Base-by-base conservation (phyloP, 2,329 filamentous ascomycete genomes). In the Myriangium duriaei region DNA sequence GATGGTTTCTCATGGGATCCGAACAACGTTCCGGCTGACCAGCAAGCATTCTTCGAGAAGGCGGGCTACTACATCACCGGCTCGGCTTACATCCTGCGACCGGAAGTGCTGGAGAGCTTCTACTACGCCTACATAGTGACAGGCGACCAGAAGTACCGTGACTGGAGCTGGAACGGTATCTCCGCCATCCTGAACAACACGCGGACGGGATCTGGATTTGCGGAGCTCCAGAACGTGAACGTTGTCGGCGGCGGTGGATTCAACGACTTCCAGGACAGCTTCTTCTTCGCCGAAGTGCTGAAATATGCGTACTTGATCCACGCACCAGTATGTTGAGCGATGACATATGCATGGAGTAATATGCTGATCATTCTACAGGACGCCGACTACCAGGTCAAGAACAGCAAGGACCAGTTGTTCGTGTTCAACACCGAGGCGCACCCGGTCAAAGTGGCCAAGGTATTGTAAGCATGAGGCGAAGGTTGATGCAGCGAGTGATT, bases 61-160 rank as follows among this genome's bases (percentile, higher is more conserved):
- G 45, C 65, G 1, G 85, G 85, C 3, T 92, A 83, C 64, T 92
- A 76, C 60, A 77, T 85, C 52, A 67, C 60, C 0, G 61, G 64
- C 30, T 51, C 62, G 0, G 51, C 58, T 5, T 93, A 92, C 56
- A 62, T 79, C 6, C 69, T 92, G 18, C 72, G 85, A 61, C 74
- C 4, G 1, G 85, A 92, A 59, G 82, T 86, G 3, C 69, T 92
- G 21, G 85, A 93, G 62, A 81, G 75, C 47, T 79, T 79, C 57
- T 93, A 92, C 67, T 91, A 93, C 57, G 82, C 85, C 2, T 92
- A 82, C 64, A 76, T 84, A 35, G 72, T 79, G 1, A 93, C 85
- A 0, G 78, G 79, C 3, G 71, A 88, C 43, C 47, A 62, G 19
- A 80, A 75, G 61, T 93, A 87, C 58, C 80, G 83, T 55, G 79